Evolutionary conservation across 805 yeast species (phyloP).

Genomic region (Wickerhamiella azymoides): DNA sequence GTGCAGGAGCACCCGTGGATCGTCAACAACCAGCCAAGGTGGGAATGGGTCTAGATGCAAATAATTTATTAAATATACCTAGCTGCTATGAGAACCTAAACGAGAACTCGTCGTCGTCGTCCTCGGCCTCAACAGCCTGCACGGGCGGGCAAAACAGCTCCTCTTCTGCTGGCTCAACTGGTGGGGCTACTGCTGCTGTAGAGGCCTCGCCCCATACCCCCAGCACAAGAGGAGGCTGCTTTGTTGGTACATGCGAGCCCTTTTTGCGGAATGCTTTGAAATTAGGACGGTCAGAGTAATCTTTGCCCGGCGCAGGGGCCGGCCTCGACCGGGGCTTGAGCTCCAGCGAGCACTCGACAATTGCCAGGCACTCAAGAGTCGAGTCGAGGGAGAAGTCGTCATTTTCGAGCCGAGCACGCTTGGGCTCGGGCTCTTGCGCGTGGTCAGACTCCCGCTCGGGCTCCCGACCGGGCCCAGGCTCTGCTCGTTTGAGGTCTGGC

Average conservation of each 20-base stretch:
- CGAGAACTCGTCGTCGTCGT: conserved; percentile 15
- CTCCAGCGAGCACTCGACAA: background rate
- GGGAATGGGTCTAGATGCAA: conserved; percentile 30
- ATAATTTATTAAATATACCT: conserved; percentile 6
- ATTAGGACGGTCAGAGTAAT: conserved; percentile 9
- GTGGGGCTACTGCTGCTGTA: background rate
- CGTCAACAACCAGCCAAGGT: conserved; percentile 40
- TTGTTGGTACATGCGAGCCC: background rate
- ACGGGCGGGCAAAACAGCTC: too few species aligned
- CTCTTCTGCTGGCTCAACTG: background rate
- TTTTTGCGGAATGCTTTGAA: conserved; percentile 15
- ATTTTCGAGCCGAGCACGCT: background rate
- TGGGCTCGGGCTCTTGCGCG: background rate
- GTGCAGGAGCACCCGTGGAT: conserved; percentile 81
- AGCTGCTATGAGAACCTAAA: conserved; percentile 15
- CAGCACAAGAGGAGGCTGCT: background rate
- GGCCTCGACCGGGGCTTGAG: background rate
- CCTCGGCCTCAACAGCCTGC: background rate
- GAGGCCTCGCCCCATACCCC: background rate
- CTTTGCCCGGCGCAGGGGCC: background rate
- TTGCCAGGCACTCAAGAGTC: background rate
- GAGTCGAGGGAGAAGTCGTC: background rate
- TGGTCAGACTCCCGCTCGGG: background rate
- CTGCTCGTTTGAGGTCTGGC: background rate
- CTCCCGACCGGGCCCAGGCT: too few species aligned